These are phyloP conservation scores for Borealophlyctis nickersoniae DNA, from an alignment of 192 early-diverging fungal species.

Conservation along the genomic window DNA sequence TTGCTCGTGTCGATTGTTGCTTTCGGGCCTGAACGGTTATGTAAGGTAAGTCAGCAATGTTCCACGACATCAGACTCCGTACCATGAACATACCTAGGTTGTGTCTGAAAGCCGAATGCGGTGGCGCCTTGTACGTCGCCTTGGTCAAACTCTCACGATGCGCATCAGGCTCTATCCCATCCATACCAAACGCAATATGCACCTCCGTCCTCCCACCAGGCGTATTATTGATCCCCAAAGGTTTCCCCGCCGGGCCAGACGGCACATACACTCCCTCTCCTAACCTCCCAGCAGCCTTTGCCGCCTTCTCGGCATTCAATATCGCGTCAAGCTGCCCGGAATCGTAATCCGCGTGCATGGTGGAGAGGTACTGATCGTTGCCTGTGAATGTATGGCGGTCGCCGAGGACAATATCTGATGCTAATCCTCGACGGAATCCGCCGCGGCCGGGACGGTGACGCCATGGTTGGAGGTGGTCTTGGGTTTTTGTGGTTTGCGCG, in stretches of 20 bases:
- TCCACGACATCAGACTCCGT: too few species aligned
- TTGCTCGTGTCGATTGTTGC: slow-evolving; percentile 3
- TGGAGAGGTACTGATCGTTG: slow-evolving; percentile 23
- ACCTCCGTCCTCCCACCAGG: slow-evolving; percentile 18
- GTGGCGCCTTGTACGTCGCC: slow-evolving; percentile 17
- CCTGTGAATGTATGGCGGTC: slow-evolving; percentile 19
- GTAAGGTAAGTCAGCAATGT: neutral
- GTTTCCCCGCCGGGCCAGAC: slow-evolving; percentile 29
- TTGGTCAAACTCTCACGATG: slow-evolving; percentile 20
- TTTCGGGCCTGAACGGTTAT: neutral
- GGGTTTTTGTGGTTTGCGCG: slow-evolving; percentile 7
- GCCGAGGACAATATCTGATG: slow-evolving; percentile 46
- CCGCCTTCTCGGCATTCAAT: slow-evolving; percentile 1
- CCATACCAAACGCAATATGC: slow-evolving; percentile 39
- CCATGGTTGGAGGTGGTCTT: slow-evolving; percentile 12
- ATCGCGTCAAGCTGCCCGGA: neutral
- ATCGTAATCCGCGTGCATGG: slow-evolving; percentile 31
- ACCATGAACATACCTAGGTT: neutral
- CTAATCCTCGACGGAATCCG: slow-evolving; percentile 20
- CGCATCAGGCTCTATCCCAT: slow-evolving; percentile 14
- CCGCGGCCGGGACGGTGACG: neutral
- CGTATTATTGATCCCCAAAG: slow-evolving; percentile 28
- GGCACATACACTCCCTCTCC: neutral
- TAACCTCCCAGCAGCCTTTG: neutral
- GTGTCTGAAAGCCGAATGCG: too few species aligned